Base-by-base conservation (phyloP, 2,329 filamentous ascomycete genomes). In the Rasamsonia emersonii region DNA sequence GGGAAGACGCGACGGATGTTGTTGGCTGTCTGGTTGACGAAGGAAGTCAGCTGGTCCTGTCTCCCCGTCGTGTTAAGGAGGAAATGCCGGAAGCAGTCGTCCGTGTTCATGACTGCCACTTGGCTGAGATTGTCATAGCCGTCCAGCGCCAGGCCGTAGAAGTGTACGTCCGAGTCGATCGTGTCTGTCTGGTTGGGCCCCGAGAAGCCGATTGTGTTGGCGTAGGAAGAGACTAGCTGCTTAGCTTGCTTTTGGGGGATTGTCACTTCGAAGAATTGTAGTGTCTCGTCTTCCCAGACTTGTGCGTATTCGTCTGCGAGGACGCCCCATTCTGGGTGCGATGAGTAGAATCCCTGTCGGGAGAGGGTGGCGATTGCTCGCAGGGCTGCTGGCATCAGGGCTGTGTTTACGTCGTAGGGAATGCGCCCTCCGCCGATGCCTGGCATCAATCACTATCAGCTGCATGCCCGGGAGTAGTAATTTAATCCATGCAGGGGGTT, bases 401-500 rank as follows among this genome's bases (percentile, higher is more conserved):
- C 76, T 0, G 72, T 72, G 43, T 80, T 81, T 15, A 80, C 75
- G 39, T 79, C 69, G 45, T 75, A 80, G 0, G 77, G 75, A n/a
- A 78, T 73, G 0, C 70, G 64, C 2, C 73, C 76, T 19, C 73
- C 73, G 2, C 72, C 77, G 9, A 80, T 60, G 8, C 49, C 49
- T 51, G 24, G 10, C n/a, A 9, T 4, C 9, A 8, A 19, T 21
- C 23, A 33, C 13, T 8, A 32, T 32, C 5, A 19, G 10, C 9
- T 7, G 21, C 9, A 7, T 9, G 9, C 16, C 9, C 11, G 15
- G 18, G 30, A 4, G 14, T 24, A 7, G 18, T 17, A 19, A 4
- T 23, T 24, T 24, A 15, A 29, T 24, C 30, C 33, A 15, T 11
- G 6, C 2, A 9, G 15, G 11, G 4, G 10, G 3, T 8, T 8